phyloP scores from a whole-genome alignment of 139 green algal genomes.

The Zygnema cylindricum region DNA sequence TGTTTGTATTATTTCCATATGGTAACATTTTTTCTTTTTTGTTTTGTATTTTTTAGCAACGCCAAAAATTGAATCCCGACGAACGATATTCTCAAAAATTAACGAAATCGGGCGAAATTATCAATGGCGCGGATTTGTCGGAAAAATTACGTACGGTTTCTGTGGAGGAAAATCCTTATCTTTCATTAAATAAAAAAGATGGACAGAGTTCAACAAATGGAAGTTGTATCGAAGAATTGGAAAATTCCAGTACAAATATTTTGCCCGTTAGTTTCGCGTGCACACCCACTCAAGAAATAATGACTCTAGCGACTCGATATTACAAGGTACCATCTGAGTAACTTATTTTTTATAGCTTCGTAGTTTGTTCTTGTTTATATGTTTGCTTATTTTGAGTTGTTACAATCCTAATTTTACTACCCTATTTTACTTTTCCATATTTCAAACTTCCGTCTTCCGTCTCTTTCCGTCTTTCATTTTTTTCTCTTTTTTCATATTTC shows the following conservation, averaged over 20 bases:
- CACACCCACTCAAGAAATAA: conserved; percentile 6
- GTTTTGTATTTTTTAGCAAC: no score
- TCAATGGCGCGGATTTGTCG: neutral
- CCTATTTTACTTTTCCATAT: neutral
- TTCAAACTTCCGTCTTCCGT: no score
- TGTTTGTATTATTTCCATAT: no score
- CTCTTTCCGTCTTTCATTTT: neutral
- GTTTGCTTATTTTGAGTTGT: neutral
- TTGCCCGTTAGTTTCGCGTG: neutral
- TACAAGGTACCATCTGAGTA: conserved; percentile 34
- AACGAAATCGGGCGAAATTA: neutral
- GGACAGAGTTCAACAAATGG: neutral
- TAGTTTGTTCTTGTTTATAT: neutral
- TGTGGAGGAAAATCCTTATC: neutral
- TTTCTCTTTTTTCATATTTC: neutral
- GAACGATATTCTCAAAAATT: neutral
- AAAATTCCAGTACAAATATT: neutral
- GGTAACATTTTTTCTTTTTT: no score
- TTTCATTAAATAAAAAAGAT: neutral
- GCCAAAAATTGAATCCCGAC: neutral
- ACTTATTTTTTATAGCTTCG: no score
- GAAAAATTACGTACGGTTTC: neutral
- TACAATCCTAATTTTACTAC: neutral
- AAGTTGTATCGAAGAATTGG: neutral
- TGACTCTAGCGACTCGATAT: conserved; percentile 18